Evolutionary conservation across 2,329 filamentous ascomycete species (phyloP), one percentile per base, ranked within the genome.

Genomic region (Verticillium nonalfalfae): DNA sequence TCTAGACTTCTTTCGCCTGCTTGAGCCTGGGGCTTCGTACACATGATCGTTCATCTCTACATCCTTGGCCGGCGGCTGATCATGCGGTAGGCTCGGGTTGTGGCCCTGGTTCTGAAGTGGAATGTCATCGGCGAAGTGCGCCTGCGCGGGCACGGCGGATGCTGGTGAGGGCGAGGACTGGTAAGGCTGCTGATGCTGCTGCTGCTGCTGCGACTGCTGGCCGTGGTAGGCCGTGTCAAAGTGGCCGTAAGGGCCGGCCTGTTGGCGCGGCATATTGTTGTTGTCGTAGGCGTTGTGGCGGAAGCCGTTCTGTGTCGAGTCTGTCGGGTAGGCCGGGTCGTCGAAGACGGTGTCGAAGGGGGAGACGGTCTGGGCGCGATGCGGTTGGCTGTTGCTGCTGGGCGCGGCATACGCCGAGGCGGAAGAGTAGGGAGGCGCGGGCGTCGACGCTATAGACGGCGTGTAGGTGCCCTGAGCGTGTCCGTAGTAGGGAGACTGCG

Each of bases 291-390:
- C 62, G 66, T 73, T 62, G 35, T 69, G 67, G 57, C 68, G 59
- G 39, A 65, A 66, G 11, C 63, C 63, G 64, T 66, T 59, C 59
- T 66, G 64, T 1, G 63, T 68, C n/a, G 79, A 75, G 68, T 79
- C 80, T 58, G 81, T 77, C 61, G 86, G 85, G 70, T 90, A 89
- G 61, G 82, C 80, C 74, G 87, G 79, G 72, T 90, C 87, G 73
- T 89, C 86, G 72, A 90, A 90, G 61, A 87, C 84, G 57, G 82
- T 84, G 60, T 86, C 84, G 70, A 89, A 89, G 10, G 87, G 86
- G 21, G 85, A 82, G 18, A 82, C 68, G 68, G 76, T 67, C 56
- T 71, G 73, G 33, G 72, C 73, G 61, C 73, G 70, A 38, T 72
- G 71, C 58, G 74, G 74, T 34, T 72, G 72, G 56, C 69, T 59